A percentile compares a stretch with the other conserved stretches of the same genome.
phyloP scores from a whole-genome alignment of 108 stramenopile species.

The Nitzschia inconspicua region DNA sequence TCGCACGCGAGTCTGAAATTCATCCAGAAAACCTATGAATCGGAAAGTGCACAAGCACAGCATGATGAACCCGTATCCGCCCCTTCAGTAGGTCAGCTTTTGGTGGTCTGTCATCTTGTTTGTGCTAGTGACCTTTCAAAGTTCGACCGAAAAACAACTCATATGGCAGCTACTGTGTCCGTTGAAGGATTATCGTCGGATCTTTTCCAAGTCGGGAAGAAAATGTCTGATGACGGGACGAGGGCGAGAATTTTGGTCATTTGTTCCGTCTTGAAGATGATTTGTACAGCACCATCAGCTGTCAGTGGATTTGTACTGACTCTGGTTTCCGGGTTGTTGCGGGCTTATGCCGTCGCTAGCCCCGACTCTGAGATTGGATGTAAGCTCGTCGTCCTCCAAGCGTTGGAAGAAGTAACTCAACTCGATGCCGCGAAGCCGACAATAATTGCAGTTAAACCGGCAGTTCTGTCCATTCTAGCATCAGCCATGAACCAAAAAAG shows the following conservation, averaged over 20 bases:
- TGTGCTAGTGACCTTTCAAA: conserved; percentile 25
- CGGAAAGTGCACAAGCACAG: neutral
- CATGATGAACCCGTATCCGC: neutral
- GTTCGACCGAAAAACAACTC: conserved; percentile 9
- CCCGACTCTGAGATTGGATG: conserved; percentile 22
- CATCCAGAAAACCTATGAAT: conserved; percentile 9
- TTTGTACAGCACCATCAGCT: conserved; percentile 15
- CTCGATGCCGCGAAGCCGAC: conserved; percentile 9
- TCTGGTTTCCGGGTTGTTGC: conserved; percentile 26
- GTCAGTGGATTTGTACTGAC: conserved; percentile 10
- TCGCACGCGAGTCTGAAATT: conserved; percentile 22
- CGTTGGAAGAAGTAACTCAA: conserved; percentile 24
- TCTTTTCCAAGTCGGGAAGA: conserved; percentile 6
- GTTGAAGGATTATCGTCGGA: conserved; percentile 19
- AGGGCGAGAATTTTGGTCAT: conserved; percentile 28
- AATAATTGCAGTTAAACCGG: conserved; percentile 21
- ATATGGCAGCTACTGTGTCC: conserved; percentile 3
- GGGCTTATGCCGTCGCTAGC: conserved; percentile 28
- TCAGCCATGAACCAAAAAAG: conserved; percentile 42
- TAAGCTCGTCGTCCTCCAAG: conserved; percentile 42
- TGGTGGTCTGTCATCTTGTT: conserved; percentile 27
- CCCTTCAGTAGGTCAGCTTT: conserved; percentile 11
- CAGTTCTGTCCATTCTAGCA: conserved; percentile 36
- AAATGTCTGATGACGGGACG: neutral
- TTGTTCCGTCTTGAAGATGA: conserved; percentile 28